phyloP scores from a whole-genome alignment of 352 stramenopile genomes.

The Phytophthora cactorum region DNA sequence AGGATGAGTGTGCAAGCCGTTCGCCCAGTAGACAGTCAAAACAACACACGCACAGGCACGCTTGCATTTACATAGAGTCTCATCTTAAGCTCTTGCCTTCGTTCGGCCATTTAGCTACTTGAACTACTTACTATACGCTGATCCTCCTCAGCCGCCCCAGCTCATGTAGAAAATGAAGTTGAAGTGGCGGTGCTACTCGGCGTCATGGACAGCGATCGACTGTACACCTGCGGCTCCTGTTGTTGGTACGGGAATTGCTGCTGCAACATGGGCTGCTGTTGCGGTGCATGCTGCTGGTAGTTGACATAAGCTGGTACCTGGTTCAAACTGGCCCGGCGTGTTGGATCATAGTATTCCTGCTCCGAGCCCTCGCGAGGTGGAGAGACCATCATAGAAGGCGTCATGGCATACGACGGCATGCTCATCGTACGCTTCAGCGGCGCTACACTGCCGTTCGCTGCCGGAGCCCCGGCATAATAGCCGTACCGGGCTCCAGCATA shows the following conservation, averaged over 20 bases:
- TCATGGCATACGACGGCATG: constrained; percentile 43
- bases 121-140: constrained; percentile 44
- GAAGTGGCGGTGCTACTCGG: constrained; percentile 30
- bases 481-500: constrained; percentile 25
- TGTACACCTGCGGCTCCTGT: constrained; percentile 34
- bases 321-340: constrained; percentile 34
- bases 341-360: constrained; percentile 38
- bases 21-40: constrained; percentile 23
- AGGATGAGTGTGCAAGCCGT: neutral
- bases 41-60: constrained; percentile 26
- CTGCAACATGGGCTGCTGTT: constrained; percentile 35
- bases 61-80: constrained; percentile 46
- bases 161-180: constrained; percentile 41
- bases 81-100: constrained; percentile 23
- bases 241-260: constrained; percentile 36
- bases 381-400: constrained; percentile 23
- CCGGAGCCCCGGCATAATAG: constrained; percentile 23
- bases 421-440: constrained; percentile 46
- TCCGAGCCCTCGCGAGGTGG: constrained; percentile 22
- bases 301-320: constrained; percentile 28
- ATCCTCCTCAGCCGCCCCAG: constrained; percentile 3
- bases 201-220: constrained; percentile 34
- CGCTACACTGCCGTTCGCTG: constrained; percentile 22
- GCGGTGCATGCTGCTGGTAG: constrained; percentile 33
- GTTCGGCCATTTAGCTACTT: constrained; percentile 37